Conservation (phyloP, 129 eudicot species). For the Pittosporum tobira region DNA sequence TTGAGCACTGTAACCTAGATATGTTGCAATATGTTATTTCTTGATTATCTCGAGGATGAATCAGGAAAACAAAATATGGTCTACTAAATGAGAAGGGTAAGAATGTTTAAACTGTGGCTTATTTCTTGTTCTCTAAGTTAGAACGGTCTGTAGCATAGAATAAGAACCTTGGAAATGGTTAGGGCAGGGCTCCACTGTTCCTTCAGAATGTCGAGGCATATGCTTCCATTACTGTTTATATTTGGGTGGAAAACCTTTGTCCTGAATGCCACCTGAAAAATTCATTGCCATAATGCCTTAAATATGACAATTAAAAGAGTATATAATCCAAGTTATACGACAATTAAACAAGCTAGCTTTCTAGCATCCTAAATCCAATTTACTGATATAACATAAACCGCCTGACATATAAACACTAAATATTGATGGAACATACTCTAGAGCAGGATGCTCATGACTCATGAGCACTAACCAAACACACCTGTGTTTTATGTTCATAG, state of each 20-base stretch:
- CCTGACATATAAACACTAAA: not conserved
- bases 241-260: slow-evolving; percentile 81
- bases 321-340: not conserved
- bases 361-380: not conserved
- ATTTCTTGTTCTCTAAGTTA: not conserved
- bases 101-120: not conserved
- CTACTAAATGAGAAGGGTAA: not conserved
- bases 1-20: too few relatives aligned
- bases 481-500: too few relatives aligned
- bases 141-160: not conserved
- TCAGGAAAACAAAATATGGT: not conserved
- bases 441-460: too few relatives aligned
- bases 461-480: too few relatives aligned
- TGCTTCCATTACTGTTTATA: slow-evolving; percentile 79
- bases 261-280: slow-evolving; percentile 73
- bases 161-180: slow-evolving; percentile 57
- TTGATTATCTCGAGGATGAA: not conserved
- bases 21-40: not conserved
- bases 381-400: not conserved
- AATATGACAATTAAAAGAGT: not conserved
- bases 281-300: not conserved
- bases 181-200: slow-evolving; percentile 92
- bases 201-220: slow-evolving; percentile 78
- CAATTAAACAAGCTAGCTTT: not conserved
- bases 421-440: too few relatives aligned